Conservation (phyloP, 2,329 filamentous ascomycete genomes). For the Fusarium liriodendri region DNA sequence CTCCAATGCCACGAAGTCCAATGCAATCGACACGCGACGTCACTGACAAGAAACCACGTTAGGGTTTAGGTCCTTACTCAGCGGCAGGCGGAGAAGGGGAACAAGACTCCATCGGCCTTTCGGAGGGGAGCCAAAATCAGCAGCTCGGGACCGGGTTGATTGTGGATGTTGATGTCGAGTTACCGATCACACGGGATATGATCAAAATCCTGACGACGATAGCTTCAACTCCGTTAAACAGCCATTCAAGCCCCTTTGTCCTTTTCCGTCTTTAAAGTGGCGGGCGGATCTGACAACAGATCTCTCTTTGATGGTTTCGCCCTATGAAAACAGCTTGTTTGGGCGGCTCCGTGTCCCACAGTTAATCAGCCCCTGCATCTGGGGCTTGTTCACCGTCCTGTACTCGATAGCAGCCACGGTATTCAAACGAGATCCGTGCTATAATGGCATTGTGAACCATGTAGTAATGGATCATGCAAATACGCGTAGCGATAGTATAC, state of each 20-base stretch:
- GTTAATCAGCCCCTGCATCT: constrained; percentile 44
- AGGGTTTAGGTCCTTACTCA: constrained; percentile 6
- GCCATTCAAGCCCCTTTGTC: neutral
- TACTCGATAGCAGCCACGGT: neutral
- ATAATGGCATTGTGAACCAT: neutral
- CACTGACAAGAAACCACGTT: neutral
- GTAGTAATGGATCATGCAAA: neutral
- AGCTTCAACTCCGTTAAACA: neutral
- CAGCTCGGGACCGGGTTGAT: neutral
- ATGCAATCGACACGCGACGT: constrained; percentile 19
- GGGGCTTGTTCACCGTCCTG: constrained; percentile 14
- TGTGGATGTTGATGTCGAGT: neutral
- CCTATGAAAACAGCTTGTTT: constrained; percentile 26
- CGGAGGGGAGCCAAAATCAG: neutral
- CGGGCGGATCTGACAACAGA: constrained; percentile 36
- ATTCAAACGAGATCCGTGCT: neutral
- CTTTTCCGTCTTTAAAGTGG: constrained; percentile 3
- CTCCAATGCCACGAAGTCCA: constrained; percentile 14
- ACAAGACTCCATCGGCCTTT: neutral
- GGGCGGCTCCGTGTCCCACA: constrained; percentile 36
- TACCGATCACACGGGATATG: neutral
- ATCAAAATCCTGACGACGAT: neutral
- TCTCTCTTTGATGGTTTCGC: constrained; percentile 34
- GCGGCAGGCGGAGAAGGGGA: neutral
- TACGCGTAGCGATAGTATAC: neutral